These are phyloP conservation scores for Petunia secreta DNA, from an alignment of 257 asterid species.

Conservation along the genomic window DNA sequence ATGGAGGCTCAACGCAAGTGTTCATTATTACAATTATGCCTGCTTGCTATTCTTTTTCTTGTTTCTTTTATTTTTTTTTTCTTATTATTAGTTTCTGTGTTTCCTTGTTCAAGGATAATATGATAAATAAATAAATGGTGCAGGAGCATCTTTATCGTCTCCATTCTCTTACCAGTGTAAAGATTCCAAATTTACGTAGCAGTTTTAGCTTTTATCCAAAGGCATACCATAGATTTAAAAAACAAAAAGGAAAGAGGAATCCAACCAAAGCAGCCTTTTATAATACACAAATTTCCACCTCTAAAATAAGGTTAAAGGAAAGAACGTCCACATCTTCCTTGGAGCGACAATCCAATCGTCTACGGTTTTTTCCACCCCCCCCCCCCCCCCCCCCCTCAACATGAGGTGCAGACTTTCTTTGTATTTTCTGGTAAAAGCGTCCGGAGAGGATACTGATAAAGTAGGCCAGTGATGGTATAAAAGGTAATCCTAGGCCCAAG, in stretches of 20 bases:
- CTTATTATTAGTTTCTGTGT: too few species aligned
- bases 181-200: neutral
- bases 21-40: neutral
- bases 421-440: too few species aligned
- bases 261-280: neutral
- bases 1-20: neutral
- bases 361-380: too few species aligned
- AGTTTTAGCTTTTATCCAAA: neutral
- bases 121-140: neutral
- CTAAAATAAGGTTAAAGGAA: neutral
- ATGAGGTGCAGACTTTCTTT: too few species aligned
- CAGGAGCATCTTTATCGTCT: neutral
- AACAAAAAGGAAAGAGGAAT: neutral
- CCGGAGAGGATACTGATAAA: too few species aligned
- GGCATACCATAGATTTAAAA: neutral
- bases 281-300: neutral
- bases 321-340: neutral
- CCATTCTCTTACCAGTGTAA: neutral
- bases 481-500: too few species aligned
- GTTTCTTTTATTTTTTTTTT: too few species aligned
- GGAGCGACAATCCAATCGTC: too few species aligned
- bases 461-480: too few species aligned
- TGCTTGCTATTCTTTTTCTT: too few species aligned
- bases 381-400: too few species aligned
- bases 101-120: neutral